Conservation (phyloP, 495 filamentous ascomycete genomes). For the Aspergillus leporis region DNA sequence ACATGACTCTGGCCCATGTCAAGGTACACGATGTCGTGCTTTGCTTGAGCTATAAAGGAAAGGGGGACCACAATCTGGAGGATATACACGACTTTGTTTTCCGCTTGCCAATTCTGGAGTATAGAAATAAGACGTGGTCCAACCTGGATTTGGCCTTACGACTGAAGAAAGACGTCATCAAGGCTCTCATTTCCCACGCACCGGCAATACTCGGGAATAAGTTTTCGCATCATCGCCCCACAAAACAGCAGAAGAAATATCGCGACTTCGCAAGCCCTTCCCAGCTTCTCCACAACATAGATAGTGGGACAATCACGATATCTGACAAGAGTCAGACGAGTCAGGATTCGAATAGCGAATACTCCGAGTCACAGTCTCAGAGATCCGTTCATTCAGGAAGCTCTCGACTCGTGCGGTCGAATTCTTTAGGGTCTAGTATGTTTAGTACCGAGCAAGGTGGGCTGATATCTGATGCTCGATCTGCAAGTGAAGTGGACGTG, state of each 20-base stretch:
- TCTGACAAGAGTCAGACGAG: constrained; percentile 33
- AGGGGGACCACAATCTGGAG: constrained; percentile 89
- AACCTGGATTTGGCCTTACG: constrained; percentile 91
- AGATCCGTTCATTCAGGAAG: constrained; percentile 38
- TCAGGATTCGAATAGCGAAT: constrained; percentile 43
- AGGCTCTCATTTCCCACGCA: constrained; percentile 90
- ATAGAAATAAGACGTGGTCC: constrained; percentile 98
- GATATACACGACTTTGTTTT: constrained; percentile 98
- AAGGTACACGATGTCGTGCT: constrained; percentile 93
- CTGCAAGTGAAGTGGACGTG: constrained; percentile 42
- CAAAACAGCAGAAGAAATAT: constrained; percentile 71
- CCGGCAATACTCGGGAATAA: constrained; percentile 98
- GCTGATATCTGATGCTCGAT: constrained; percentile 32
- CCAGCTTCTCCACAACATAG: constrained; percentile 51
- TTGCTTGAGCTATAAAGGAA: constrained; percentile 95
- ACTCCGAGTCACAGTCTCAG: constrained; percentile 39
- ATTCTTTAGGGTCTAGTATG: constrained; percentile 40
- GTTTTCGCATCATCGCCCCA: constrained; percentile 81
- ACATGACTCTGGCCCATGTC: constrained; percentile 95
- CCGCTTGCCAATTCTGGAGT: constrained; percentile 90
- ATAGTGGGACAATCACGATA: constrained; percentile 38
- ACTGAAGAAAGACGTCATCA: constrained; percentile 91
- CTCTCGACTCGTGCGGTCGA: constrained; percentile 41
- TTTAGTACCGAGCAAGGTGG: constrained; percentile 26
- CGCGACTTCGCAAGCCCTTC: constrained; percentile 70